Conservation (phyloP, 495 filamentous ascomycete genomes). For the Penicillium egyptiacum region DNA sequence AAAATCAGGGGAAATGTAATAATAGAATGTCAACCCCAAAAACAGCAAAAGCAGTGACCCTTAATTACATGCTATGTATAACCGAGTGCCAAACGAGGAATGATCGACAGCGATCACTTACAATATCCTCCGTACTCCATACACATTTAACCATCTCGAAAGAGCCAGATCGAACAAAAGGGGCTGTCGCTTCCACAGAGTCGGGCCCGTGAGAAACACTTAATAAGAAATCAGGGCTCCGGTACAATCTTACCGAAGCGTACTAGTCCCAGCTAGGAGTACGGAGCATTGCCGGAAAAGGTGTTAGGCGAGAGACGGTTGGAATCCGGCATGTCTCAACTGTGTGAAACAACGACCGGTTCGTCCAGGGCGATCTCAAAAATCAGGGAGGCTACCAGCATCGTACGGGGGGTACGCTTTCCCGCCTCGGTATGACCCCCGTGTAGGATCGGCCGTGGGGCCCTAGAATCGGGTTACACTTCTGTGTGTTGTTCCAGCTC, state of each 20-base stretch:
- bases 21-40: neutral
- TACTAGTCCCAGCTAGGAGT: neutral
- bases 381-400: conserved; percentile 12
- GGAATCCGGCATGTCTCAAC: conserved; percentile 1
- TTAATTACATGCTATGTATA: conserved; percentile 11
- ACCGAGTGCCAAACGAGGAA: conserved; percentile 3
- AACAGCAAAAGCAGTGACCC: neutral
- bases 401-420: conserved; percentile 18
- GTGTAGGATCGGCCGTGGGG: conserved; percentile 20
- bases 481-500: neutral
- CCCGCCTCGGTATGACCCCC: conserved; percentile 23
- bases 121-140: neutral
- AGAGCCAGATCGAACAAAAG: neutral
- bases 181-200: conserved; percentile 4
- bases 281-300: neutral
- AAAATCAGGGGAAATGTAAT: conserved; percentile 11
- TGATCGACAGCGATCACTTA: conserved; percentile 14
- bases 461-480: neutral
- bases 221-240: conserved; percentile 2
- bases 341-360: conserved; percentile 31
- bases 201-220: neutral
- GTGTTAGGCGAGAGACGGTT: neutral
- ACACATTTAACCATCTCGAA: neutral
- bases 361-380: conserved; percentile 22
- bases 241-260: neutral